phyloP scores from a whole-genome alignment of 1,284 basidiomycete genomes.

The Ustilago lituana region DNA sequence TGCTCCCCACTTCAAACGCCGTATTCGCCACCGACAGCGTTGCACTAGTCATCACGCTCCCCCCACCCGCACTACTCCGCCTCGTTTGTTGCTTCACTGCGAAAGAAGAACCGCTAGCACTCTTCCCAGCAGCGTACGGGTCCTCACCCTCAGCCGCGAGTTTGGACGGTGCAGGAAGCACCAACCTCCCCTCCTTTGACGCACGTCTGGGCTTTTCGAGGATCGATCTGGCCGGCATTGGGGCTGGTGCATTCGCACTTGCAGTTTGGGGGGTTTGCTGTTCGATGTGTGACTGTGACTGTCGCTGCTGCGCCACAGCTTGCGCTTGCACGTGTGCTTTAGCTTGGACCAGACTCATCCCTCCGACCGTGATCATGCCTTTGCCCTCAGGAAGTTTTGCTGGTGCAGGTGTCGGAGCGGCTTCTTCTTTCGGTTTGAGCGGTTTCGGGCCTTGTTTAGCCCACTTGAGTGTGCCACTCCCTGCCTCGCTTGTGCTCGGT shows the following conservation, averaged over 20 bases:
- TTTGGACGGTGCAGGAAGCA: constrained; percentile 20
- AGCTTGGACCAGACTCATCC: constrained; percentile 13
- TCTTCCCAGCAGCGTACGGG: constrained; percentile 20
- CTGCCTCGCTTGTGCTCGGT: not conserved
- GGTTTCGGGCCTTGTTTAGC: not conserved
- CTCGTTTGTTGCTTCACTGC: not conserved
- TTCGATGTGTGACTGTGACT: not conserved
- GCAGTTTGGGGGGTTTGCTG: not conserved
- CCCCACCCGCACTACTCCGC: not conserved
- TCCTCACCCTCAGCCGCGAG: constrained; percentile 15
- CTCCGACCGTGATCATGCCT: constrained; percentile 28
- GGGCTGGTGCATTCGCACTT: no score
- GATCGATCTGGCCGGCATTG: constrained; percentile 5
- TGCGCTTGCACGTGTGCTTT: constrained; percentile 15
- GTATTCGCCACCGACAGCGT: constrained; percentile 10
- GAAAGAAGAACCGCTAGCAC: no score
- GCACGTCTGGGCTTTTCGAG: constrained; percentile 1
- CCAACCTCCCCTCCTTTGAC: not conserved
- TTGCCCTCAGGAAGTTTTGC: constrained; percentile 15
- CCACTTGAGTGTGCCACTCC: constrained; percentile 7
- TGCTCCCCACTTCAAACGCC: constrained; percentile 31
- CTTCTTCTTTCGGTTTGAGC: not conserved
- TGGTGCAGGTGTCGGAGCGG: not conserved
- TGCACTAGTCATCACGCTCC: not conserved
- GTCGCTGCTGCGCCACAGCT: not conserved